These are phyloP conservation scores for Asterella californica DNA, from an alignment of 225 moss, liverwort and hornwort species.

Conservation along the genomic window DNA sequence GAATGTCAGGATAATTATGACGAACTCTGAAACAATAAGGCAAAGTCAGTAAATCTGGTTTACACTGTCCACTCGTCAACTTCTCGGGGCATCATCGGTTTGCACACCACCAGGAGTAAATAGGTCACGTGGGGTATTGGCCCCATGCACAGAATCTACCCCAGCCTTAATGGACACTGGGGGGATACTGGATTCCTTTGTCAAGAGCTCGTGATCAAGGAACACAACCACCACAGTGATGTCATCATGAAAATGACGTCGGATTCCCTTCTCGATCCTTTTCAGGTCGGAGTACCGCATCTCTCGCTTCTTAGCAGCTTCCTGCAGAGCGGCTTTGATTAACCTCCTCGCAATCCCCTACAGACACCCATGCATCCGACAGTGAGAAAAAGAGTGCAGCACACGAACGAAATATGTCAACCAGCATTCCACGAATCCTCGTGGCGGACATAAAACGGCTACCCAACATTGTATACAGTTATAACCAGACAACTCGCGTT, in stretches of 20 bases:
- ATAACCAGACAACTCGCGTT: too few relatives aligned
- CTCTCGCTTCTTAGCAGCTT: constrained; percentile 96
- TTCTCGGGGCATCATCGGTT: constrained; percentile 39
- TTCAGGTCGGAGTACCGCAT: constrained; percentile 94
- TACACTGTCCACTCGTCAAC: constrained; percentile 32
- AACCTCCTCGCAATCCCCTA: constrained; percentile 87
- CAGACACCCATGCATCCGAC: background rate
- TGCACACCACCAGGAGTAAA: constrained; percentile 41
- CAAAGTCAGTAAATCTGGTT: constrained; percentile 29
- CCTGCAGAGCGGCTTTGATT: constrained; percentile 80
- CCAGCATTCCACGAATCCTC: too few relatives aligned
- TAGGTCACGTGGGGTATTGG: constrained; percentile 40
- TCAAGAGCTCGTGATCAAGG: constrained; percentile 42
- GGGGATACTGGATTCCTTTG: constrained; percentile 32
- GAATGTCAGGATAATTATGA: constrained; percentile 38
- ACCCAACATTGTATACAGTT: too few relatives aligned
- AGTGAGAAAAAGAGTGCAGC: background rate
- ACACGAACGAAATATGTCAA: background rate
- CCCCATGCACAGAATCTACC: constrained; percentile 33
- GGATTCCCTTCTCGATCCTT: constrained; percentile 84
- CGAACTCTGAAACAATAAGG: constrained; percentile 25
- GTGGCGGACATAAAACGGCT: too few relatives aligned
- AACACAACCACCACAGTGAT: constrained; percentile 53
- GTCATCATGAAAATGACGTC: constrained; percentile 92
- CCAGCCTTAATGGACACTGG: constrained; percentile 45